Base-by-base conservation (phyloP, 2,329 filamentous ascomycete species). In the Bimuria novae-zelandiae region DNA sequence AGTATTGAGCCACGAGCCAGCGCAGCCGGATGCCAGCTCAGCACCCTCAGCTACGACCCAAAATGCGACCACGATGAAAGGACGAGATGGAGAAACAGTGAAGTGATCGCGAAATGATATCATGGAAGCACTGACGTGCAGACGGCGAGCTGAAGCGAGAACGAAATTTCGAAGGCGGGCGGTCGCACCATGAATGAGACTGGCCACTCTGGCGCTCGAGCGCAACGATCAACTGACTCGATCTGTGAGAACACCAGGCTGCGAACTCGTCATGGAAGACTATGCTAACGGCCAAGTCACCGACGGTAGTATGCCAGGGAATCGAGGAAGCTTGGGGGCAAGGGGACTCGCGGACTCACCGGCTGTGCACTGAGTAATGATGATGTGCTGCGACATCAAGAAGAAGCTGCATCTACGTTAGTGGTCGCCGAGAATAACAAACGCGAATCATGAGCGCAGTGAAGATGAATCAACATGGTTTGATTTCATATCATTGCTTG, bases 21-120 rank as follows among this genome's bases (percentile, higher is more conserved):
- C 53, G 49, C 49, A 52, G 51, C 43, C 21, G 39, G 17, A 30
- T 43, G 41, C 65, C 63, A 67, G 53, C 64, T 61, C 64, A 68
- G 51, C 41, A 33, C 16, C 11, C 46, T 42, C 25, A 49, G 42
- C 17, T 25, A n/a, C 39, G 49, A 27, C n/a, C 21, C 25, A 29
- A 32, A 29, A 44, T 17, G 33, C n/a, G 23, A 36, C 43, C 44
- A n/a, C 7, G 25, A 36, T 40, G 42, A 41, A 19, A 29, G 36
- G 51, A 54, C 22, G 43, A 29, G 33, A 45, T 16, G 22, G n/a
- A 7, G 19, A 27, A n/a, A 14, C 25, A 17, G 14, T 17, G n/a
- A 36, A 33, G 32, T 30, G 23, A 29, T 35, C 12, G 35, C 12
- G 25, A 37, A 45, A 58, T 67, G 67, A 68, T 63, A 63, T 65